These are phyloP conservation scores for Fusarium redolens DNA, from an alignment of 2,329 filamentous ascomycete genomes.

Conservation along the genomic window DNA sequence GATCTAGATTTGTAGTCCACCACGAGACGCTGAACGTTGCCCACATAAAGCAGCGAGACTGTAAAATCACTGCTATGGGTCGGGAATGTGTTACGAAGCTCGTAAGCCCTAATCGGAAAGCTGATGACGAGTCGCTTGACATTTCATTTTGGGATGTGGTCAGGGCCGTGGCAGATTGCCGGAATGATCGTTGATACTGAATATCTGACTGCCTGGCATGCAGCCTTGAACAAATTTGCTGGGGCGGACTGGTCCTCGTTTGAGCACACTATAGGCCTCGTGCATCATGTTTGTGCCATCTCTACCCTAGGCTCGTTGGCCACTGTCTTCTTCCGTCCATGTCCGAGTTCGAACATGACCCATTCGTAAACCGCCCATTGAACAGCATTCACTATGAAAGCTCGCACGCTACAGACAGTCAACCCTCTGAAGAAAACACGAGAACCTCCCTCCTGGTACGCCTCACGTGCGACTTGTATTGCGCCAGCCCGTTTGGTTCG, in stretches of 20 bases:
- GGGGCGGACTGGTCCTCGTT: not conserved
- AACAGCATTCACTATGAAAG: slow-evolving; percentile 94
- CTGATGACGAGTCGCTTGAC: not conserved
- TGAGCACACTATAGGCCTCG: not conserved
- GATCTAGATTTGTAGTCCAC: not conserved
- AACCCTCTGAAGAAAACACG: slow-evolving; percentile 78
- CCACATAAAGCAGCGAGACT: not conserved
- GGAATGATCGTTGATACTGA: not conserved
- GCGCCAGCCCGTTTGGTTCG: slow-evolving; percentile 58
- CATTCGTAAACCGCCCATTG: slow-evolving; percentile 93
- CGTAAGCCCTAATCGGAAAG: not conserved
- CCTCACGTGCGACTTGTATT: slow-evolving; percentile 71
- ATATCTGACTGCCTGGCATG: not conserved
- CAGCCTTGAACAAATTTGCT: not conserved
- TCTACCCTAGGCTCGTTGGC: not conserved
- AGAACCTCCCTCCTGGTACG: slow-evolving; percentile 73
- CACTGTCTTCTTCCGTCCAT: slow-evolving; percentile 32
- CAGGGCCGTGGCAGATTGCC: not conserved
- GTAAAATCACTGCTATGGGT: too few relatives aligned
- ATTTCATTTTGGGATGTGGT: too few relatives aligned
- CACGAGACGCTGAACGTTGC: not conserved
- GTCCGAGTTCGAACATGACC: slow-evolving; percentile 73
- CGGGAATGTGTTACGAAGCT: not conserved
- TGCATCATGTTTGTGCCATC: not conserved
- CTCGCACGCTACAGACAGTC: slow-evolving; percentile 83